phyloP scores from a whole-genome alignment of 495 filamentous ascomycete genomes.

The Bacidia gigantensis region DNA sequence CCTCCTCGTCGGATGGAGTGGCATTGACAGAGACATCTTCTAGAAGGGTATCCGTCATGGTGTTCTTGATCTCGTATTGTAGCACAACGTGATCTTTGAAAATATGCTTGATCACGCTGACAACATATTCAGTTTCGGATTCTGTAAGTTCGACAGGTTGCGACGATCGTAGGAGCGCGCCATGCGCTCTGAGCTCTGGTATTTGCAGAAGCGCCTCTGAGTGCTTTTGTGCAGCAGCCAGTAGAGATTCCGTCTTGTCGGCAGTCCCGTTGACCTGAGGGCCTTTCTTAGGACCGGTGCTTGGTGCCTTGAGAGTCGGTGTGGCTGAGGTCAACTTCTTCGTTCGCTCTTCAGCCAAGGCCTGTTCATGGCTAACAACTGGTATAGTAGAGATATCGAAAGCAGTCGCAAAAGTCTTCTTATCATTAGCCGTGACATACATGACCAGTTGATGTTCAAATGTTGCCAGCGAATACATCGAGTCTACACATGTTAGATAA shows the following conservation, averaged over 20 bases:
- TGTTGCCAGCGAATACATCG: constrained; percentile 82
- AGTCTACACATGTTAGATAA: constrained; percentile 17
- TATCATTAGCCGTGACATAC: constrained; percentile 86
- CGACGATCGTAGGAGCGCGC: constrained; percentile 79
- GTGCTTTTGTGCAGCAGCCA: constrained; percentile 74
- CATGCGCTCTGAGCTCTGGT: constrained; percentile 81
- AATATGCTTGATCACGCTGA: constrained; percentile 85
- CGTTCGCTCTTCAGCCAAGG: constrained; percentile 89
- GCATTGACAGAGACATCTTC: constrained; percentile 82
- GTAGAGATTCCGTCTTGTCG: constrained; percentile 56
- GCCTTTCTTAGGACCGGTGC: constrained; percentile 65
- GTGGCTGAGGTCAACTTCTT: constrained; percentile 89
- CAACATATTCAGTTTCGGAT: constrained; percentile 95
- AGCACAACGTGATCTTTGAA: constrained; percentile 94
- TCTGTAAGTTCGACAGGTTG: constrained; percentile 80
- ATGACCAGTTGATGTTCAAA: constrained; percentile 96
- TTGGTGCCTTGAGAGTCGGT: constrained; percentile 88
- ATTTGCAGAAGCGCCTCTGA: constrained; percentile 73
- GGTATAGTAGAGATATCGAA: constrained; percentile 88
- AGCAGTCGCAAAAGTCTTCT: constrained; percentile 66
- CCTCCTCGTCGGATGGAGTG: constrained; percentile 74
- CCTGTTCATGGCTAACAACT: constrained; percentile 91
- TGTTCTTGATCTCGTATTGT: constrained; percentile 98
- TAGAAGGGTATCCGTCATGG: constrained; percentile 74
- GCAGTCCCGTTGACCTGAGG: constrained; percentile 45